These are phyloP conservation scores for Parasarocladium wereldwijsianum DNA, from an alignment of 2,329 filamentous ascomycete species.

Conservation along the genomic window DNA sequence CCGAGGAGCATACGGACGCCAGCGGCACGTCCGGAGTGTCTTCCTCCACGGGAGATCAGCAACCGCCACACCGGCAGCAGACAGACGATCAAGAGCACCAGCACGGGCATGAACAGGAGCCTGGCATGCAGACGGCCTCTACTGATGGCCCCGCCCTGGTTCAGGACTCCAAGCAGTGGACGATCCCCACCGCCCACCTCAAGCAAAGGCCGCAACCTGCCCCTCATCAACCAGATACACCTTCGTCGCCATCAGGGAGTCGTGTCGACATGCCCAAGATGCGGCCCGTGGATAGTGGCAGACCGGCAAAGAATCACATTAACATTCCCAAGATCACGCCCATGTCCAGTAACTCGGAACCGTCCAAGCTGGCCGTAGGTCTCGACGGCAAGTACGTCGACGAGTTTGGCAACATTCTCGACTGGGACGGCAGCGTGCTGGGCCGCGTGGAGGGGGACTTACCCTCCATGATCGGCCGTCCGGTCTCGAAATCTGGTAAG, in stretches of 20 bases:
- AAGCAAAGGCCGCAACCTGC: constrained; percentile 1
- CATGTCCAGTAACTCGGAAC: constrained; percentile 11
- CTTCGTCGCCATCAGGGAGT: neutral
- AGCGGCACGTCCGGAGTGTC: too few relatives aligned
- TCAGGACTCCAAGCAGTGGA: constrained; percentile 1
- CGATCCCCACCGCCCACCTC: constrained; percentile 3
- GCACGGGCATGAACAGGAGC: too few relatives aligned
- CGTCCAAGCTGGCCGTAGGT: constrained; percentile 20
- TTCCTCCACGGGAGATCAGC: too few relatives aligned
- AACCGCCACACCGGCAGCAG: too few relatives aligned
- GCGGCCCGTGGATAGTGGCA: too few relatives aligned
- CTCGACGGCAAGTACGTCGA: constrained; percentile 34
- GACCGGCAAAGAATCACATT: constrained; percentile 2
- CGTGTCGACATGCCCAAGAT: too few relatives aligned
- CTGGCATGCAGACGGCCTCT: too few relatives aligned
- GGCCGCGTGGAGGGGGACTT: constrained; percentile 38
- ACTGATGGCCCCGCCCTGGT: constrained; percentile 3
- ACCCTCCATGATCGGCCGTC: constrained; percentile 36
- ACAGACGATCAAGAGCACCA: too few relatives aligned
- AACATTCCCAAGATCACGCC: constrained; percentile 22
- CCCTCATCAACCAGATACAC: neutral
- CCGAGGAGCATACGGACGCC: too few relatives aligned
- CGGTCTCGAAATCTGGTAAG: constrained; percentile 29
- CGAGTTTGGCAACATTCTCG: constrained; percentile 38
- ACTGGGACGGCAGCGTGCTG: constrained; percentile 32